Evolutionary conservation across 805 yeast species (phyloP), one percentile per base, ranked within the genome.

Genomic region (Debaryomyces tyrocola): DNA sequence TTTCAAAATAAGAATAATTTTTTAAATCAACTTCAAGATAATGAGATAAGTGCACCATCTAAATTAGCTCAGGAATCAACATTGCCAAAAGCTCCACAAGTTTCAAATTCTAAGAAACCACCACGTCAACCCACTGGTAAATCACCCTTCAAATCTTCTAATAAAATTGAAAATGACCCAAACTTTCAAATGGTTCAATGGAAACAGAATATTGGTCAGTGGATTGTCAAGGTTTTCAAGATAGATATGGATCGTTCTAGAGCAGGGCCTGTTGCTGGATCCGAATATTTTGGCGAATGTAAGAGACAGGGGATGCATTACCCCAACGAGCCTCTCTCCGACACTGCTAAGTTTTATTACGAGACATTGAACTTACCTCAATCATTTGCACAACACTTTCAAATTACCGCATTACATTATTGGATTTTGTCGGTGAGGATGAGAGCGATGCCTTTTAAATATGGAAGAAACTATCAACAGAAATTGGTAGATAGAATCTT

Each of bases 351-450:
- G 45, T 94, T 89, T 62, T 94, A 90, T 75, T 94, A 90, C 62
- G 87, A 88, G 45, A 87, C 91, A 10, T 71, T 94, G 47, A 84
- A 81, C 20, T 72, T 94, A 59, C 96, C 96, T 31, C 77, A 79
- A 61, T 85, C 97, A 0, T 91, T 92, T 61, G 82, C 92, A n/a
- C 96, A 90, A 66, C 92, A 97, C 96, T 92, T 85, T 65, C 98
- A 92, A 68, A 86, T 94, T 51, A 87, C 96, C 6, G 75, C 85
- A 1, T 75, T 94, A 54, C 99, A 94, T 66, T 83, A 88, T 49
- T 94, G 99, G 99, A 84, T 94, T 60, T 74, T 94, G 39, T 85
- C 86, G 54, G 96, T 88, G 14, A 84, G 99, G 62, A 91, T 94
- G 97, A 83, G 99, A 65, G 95, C 95, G 8, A 78, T 94, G 86